Base-by-base conservation (phyloP, 768 basidiomycete genomes). In the Lyophyllum atratum region DNA sequence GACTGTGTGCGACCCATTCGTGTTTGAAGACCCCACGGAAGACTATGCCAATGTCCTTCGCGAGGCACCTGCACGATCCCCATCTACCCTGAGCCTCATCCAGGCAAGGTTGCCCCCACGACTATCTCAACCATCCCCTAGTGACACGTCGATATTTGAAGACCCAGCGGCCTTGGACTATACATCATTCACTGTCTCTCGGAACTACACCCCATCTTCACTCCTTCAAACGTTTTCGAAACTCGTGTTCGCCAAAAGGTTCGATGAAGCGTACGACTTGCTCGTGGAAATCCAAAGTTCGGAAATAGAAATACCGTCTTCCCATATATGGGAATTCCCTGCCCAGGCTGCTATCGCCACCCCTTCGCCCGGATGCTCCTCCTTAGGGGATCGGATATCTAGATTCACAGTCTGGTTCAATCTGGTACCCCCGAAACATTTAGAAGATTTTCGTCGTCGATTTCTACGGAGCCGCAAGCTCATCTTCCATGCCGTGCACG, bases 101-200 rank as follows among this genome's bases (percentile, higher is more conserved):
- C 58, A 72, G 50, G 46, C 63, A 19, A 60, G 56, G 2, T 56
- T 79, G 11, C 76, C 76, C 14, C 49, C 52, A 3, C 51, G 63
- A 25, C 64, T 77, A 39, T 70, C 73, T 1, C 64, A 66, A 28
- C 66, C 73, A 9, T 10, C 53, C 8, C 33, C 55, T 11, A 54
- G 57, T 37, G 71, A 70, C 51, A 22, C 40, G 2, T 55, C 64
- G n/a, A 59, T 77, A 7, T 76, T 78, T 37, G 77, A 78, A 59
- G 74, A 73, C 17, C 62, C 63, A 4, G 60, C 62, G 28, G 31
- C 45, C 21, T 39, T 24, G 10, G 72, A 72, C 34, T 74, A 74
- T 50, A 31, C 47, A n/a, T 37, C 50, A 10, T 33, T 56, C 31
- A 33, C 45, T 43, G 19, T 34, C 0, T 33, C 44, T 5, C 3